Evolutionary conservation across 1,139 yeast species (phyloP), one percentile per base, ranked within the genome.

Genomic region (Hemisphaericaspora xylofermentans): DNA sequence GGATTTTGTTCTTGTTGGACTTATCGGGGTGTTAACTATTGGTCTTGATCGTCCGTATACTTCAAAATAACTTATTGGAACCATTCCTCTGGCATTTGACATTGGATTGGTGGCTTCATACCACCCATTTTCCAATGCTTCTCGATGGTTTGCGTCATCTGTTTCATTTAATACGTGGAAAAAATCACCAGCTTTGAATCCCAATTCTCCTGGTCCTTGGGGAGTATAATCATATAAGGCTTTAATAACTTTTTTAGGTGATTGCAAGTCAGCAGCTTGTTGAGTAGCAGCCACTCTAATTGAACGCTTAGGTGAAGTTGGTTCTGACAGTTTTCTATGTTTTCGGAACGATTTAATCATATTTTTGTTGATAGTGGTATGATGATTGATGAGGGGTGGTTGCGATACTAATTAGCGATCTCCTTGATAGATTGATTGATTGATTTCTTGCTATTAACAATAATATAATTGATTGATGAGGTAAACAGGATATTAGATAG

Each of bases 91-190:
- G 22, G 76, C 66, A 51, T 84, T 80, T 13, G 86, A 78, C 45
- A 87, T 80, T 12, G 98, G 98, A 60, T 91, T 91, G 40, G 82
- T 80, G 3, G 96, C 98, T 56, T 88, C 93, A 55, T 81, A 88
- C 93, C 95, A 88, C 38, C 86, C 88, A 36, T 75, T 66, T 24
- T 58, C 58, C 45, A 60, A 66, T 38, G 61, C 64, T 32, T 53
- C 57, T 35, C 58, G 58, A 24, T 42, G 42, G 25, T 49, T 52
- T 22, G 53, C 56, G 43, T 76, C 80, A 36, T 74, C 70, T 7
- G 37, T 38, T 50, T 81, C 85, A 45, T 78, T 78, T 17, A 82
- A 68, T 6, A 93, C 94, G 57, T 88, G 91, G 62, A 91, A 88
- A 57, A 89, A 89, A 57, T 91, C 97, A 24, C 97, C 97, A 53